A percentile compares a stretch with the other conserved stretches of the same genome.
Evolutionary conservation across 2,329 filamentous ascomycete species (phyloP).

Genomic region (Calonectria leucothoes): DNA sequence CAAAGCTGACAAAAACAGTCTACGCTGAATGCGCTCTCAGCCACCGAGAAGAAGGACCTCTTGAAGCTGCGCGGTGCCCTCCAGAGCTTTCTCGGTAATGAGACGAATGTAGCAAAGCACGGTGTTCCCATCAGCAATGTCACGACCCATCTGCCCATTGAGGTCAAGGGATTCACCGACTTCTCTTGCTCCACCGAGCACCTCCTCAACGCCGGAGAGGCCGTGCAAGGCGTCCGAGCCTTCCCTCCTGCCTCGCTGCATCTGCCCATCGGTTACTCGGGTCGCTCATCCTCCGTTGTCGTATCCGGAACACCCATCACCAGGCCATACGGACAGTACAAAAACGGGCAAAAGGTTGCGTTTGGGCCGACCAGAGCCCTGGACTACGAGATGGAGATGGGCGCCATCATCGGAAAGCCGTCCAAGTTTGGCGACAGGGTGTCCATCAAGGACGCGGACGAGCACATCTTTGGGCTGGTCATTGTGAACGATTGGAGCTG

Average conservation of each 20-base stretch:
- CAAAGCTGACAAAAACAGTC: neutral
- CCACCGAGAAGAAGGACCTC: conserved; percentile 12
- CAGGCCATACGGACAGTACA: conserved; percentile 59
- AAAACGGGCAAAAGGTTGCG: conserved; percentile 29
- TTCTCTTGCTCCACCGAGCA: conserved; percentile 67
- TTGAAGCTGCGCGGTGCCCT: neutral
- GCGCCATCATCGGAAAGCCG: conserved; percentile 56
- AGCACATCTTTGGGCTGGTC: conserved; percentile 72
- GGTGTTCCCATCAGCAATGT: conserved; percentile 16
- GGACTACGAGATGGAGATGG: conserved; percentile 59
- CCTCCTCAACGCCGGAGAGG: conserved; percentile 60
- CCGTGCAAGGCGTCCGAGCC: conserved; percentile 50
- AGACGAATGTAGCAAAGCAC: neutral
- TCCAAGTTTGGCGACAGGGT: conserved; percentile 50
- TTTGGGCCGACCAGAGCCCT: conserved; percentile 48
- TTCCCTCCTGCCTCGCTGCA: conserved; percentile 60
- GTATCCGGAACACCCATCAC: conserved; percentile 59
- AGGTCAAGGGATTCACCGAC: conserved; percentile 59
- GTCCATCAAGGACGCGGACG: conserved; percentile 59
- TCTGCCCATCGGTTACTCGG: conserved; percentile 64
- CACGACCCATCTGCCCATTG: conserved; percentile 64
- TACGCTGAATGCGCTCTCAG: conserved; percentile 9
- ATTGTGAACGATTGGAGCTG: conserved; percentile 73
- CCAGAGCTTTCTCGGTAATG: neutral
- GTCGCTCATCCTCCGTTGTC: conserved; percentile 64